Evolutionary conservation across 331 rosid genomes (phyloP), one percentile per base, ranked within the genome.

Genomic region (Quercus lobata): DNA sequence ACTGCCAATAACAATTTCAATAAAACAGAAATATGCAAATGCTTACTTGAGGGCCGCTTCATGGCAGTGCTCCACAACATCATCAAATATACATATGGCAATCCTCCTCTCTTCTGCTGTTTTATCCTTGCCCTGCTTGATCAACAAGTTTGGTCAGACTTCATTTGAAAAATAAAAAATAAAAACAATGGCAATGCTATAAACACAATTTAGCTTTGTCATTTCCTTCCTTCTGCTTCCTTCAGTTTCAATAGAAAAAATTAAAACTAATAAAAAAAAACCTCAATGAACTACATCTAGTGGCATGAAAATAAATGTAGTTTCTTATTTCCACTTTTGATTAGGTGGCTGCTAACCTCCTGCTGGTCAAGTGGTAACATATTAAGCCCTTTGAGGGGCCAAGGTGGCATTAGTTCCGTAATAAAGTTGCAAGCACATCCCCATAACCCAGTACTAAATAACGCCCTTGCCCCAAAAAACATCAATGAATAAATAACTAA

Each of bases 51-150:
- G 79, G 69, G 92, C 92, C 16, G 90, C 82, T 82, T 86, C 92
- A 15, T 82, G 86, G 76, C 93, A 89, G 76, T 91, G 91, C 84
- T 91, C 94, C 55, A 89, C 91, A 71, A 91, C 82, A 75, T 91
- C 94, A 73, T 89, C 93, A 83, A 91, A 91, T 82, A 91, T 78
- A 76, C 92, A 89, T 46, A 89, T 80, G 71, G 92, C 88, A 61
- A 91, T 91, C 70, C 96, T 84, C 87, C 96, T 87, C 85, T 91
- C 96, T 75, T 91, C 96, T 34, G 93, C 81, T 52, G 89, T 84
- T 85, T 78, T 91, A 81, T 89, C 96, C 82, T 91, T 91, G 12
- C 93, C 93, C 96, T 91, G 87, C 25, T 76, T 60, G 66, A 66
- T n/a, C 46, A 54, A 24, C 61, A 53, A 46, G 29, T 60, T 27